Conservation (phyloP, 768 basidiomycete genomes). For the Agaricus sinodeliciosus region DNA sequence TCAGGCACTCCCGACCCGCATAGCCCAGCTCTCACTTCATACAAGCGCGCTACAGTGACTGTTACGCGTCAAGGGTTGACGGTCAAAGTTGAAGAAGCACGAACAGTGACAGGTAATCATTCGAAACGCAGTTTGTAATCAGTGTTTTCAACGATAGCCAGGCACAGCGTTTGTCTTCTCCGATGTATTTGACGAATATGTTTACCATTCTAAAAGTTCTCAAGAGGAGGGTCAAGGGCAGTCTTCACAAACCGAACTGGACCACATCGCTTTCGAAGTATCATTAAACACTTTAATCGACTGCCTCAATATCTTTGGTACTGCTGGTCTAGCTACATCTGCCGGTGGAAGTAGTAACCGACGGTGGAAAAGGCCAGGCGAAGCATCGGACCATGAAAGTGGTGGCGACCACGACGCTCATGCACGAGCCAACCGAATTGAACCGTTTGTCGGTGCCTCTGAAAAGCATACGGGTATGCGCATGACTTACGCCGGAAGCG, state of each 20-base stretch:
- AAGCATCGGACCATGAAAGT: conserved; percentile 37
- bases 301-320: conserved; percentile 91
- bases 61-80: conserved; percentile 66
- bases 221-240: conserved; percentile 10
- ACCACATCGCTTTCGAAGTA: conserved; percentile 65
- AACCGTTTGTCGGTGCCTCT: conserved; percentile 42
- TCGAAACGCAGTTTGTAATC: neutral
- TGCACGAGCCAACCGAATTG: conserved; percentile 40
- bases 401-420: conserved; percentile 30
- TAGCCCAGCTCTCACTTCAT: conserved; percentile 9
- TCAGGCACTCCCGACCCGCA: neutral
- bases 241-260: conserved; percentile 16
- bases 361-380: conserved; percentile 42
- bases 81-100: conserved; percentile 80
- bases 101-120: conserved; percentile 66
- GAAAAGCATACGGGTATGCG: conserved; percentile 80
- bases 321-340: conserved; percentile 44
- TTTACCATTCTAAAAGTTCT: conserved; percentile 16
- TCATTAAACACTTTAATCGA: conserved; percentile 81
- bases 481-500: conserved; percentile 73
- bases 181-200: conserved; percentile 11
- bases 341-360: conserved; percentile 29
- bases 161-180: neutral
- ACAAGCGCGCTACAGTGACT: conserved; percentile 69
- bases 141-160: neutral